Base-by-base conservation (phyloP, 805 yeast species). In the Suhomyces sp. region DNA sequence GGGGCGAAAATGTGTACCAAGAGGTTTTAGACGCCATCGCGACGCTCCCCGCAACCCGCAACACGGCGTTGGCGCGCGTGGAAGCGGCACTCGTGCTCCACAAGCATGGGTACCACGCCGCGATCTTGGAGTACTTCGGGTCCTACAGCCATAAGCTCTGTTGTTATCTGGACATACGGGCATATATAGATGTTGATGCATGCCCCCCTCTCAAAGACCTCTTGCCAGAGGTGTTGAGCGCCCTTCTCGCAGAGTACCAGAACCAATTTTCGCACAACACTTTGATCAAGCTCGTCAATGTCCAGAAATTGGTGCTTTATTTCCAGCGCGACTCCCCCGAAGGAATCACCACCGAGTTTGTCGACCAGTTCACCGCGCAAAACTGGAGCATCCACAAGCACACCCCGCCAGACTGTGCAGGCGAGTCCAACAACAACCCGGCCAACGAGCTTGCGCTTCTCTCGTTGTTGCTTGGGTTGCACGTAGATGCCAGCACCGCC, bases 361-460 rank as follows among this genome's bases (percentile, higher is more conserved):
- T 50, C 15, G 19, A 40, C 9, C 17, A 22, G 7, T 48, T 40
- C 44, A 46, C 48, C 31, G 46, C 33, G 13, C 51, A 45, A 24
- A 54, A 53, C 35, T 54, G 60, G 60, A 38, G 31, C 6, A 46
- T 57, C 27, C 86, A 78, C 63, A 67, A 70, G 13, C 57, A 64
- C 13, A 22, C 19, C 7, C 41, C 46, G 7, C 31, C 61, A 26
- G 57, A 57, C 5, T 81, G 17, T 10, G 62, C 71, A 75, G 47
- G 78, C 75, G 51, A 86, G 38, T 54, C 87, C 41, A 97, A 91
- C 64, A 87, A 86, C 64, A 87, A 85, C 56, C 65, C 83, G 2
- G 88, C 87, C 6, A 84, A 87, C 55, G 90, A 86, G 51, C 79
- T 88, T 46, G 66, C 88, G 8, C 64, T 90, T 5, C 67, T 86